Evolutionary conservation across 768 basidiomycete genomes (phyloP), one percentile per base, ranked within the genome.

Genomic region (Rhizopogon vinicolor): DNA sequence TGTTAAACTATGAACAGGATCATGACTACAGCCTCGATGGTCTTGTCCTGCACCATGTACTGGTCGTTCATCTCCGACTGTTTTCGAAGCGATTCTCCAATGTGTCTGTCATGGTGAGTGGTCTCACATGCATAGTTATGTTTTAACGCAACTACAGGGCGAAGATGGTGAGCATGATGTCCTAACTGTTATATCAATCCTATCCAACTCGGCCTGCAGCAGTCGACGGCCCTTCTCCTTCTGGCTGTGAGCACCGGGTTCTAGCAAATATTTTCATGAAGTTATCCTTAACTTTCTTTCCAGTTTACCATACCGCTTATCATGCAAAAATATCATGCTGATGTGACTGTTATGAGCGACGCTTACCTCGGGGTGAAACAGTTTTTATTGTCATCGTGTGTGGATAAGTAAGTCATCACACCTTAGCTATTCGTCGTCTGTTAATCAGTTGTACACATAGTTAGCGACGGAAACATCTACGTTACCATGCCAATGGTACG

Each of bases 341-440:
- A 25, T 25, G 19, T 54, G 1, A 13, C 33, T 13, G 28, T 52
- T 14, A 22, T 6, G 53, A 28, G 7, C 18, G 33, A 19, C 7
- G 28, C 29, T 35, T 25, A 49, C 16, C 16, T 35, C n/a, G 33
- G 29, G n/a, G 12, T 14, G 5, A 8, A 5, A 9, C 44, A 54
- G 53, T 33, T 54, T 54, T 28, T 54, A 54, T 51, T 33, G 53
- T 28, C 53, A 54, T 12, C 53, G 50, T 19, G 53, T 54, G 22
- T 54, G 53, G 53, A 54, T 54, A 54, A 52, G 50, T 54, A 31
- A 18, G 50, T 54, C 8, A 7, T 19, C 10, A 28, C n/a, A 3
- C 13, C 1, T 25, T 19, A n/a, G 5, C 19, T 51, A 10, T 37
- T 8, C 13, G 14, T 25, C 33, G 16, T 13, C 7, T 10, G 3